Evolutionary conservation across 768 basidiomycete genomes (phyloP), one percentile per base, ranked within the genome.

Genomic region (Mycena galericulata): DNA sequence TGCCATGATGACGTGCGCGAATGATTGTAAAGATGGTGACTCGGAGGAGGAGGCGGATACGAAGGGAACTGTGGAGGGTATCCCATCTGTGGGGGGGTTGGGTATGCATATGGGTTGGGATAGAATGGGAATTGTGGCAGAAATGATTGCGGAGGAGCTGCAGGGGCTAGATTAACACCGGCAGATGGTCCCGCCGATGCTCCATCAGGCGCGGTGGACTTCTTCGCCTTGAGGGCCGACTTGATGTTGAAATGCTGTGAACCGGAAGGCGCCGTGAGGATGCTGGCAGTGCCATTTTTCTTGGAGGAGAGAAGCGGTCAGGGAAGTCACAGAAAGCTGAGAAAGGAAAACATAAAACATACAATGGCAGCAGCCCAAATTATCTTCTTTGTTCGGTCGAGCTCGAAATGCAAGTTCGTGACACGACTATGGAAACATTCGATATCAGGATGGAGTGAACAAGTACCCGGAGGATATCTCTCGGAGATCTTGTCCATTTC

Each of bases 291-390:
- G 20, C n/a, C n/a, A 12, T 30, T 54, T 54, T 38, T 34, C 32
- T 54, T 17, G 3, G 22, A 36, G 2, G 24, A n/a, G 32, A 20
- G 20, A 3, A 24, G 10, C n/a, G 20, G 18, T 15, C 20, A 43
- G 41, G 7, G n/a, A n/a, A 6, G 20, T n/a, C n/a, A n/a, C n/a
- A n/a, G n/a, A n/a, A n/a, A n/a, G n/a, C n/a, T n/a, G n/a, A n/a
- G n/a, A n/a, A n/a, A n/a, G 32, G 34, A 7, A 20, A 22, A 34
- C 18, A 7, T 3, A 20, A 36, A 3, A 36, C 53, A 2, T 22
- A 54, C 53, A 12, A 54, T 54, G 2, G 53, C 53, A 3, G 53
- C 53, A 18, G 53, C 53, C 53, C 53, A 54, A 12, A 54, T 32
- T 1, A 54, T 38, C 53, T 36, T 34, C 53, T 36, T 34, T 4